Evolutionary conservation across 2,329 filamentous ascomycete species (phyloP).

Genomic region (Aspergillus sp.): DNA sequence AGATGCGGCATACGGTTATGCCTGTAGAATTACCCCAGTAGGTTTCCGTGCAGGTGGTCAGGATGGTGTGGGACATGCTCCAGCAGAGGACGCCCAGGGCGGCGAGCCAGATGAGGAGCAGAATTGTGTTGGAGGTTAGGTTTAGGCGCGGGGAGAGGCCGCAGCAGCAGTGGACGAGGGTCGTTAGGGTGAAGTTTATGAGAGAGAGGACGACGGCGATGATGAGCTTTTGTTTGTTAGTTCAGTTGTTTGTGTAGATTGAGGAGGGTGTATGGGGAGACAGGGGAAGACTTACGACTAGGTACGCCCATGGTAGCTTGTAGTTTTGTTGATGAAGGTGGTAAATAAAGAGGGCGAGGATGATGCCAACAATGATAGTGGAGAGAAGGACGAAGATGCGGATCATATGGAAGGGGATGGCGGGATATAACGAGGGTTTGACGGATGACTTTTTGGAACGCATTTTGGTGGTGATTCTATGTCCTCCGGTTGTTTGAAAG

Average conservation of each 20-base stretch:
- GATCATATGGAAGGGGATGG: slow-evolving; percentile 34
- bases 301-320: slow-evolving; percentile 53
- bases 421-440: slow-evolving; percentile 35
- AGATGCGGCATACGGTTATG: slow-evolving; percentile 50
- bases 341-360: slow-evolving; percentile 51
- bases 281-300: slow-evolving; percentile 41
- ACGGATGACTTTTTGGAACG: slow-evolving; percentile 20
- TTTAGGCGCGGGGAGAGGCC: slow-evolving; percentile 49
- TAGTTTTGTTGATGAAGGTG: slow-evolving; percentile 48
- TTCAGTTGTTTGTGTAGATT: background rate
- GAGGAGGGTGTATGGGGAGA: background rate
- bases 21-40: slow-evolving; percentile 51
- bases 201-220: slow-evolving; percentile 47
- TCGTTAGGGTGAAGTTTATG: slow-evolving; percentile 42
- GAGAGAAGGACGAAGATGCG: slow-evolving; percentile 42
- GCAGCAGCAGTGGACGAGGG: slow-evolving; percentile 45
- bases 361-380: slow-evolving; percentile 47
- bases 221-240: slow-evolving; percentile 34
- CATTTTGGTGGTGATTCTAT: slow-evolving; percentile 16
- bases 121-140: slow-evolving; percentile 41
- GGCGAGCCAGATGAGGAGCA: slow-evolving; percentile 47
- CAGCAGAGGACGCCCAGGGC: slow-evolving; percentile 48
- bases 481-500: background rate
- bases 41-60: slow-evolving; percentile 42
- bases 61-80: slow-evolving; percentile 49